Conservation (phyloP, 441 rosid species). For the Jatropha multifida region DNA sequence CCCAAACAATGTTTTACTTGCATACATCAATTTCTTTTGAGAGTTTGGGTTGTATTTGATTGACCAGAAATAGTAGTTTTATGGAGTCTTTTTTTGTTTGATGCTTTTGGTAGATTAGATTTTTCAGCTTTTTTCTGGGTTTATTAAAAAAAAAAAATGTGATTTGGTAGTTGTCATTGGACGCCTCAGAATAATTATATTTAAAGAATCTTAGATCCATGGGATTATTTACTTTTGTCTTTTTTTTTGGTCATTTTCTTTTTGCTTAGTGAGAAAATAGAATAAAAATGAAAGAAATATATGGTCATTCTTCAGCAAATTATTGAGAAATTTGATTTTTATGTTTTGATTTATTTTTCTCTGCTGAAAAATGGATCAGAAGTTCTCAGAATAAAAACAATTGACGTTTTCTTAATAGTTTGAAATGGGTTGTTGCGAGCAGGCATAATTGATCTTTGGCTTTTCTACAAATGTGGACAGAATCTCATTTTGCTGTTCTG, state of each 20-base stretch:
- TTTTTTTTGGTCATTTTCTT: background rate
- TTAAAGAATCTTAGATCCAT: conserved; percentile 9
- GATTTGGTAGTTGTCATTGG: conserved; percentile 3
- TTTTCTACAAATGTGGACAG: conserved; percentile 9
- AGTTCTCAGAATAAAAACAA: background rate
- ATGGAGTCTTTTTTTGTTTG: background rate
- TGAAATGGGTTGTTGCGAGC: conserved; percentile 13
- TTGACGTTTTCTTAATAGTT: background rate
- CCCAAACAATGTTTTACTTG: background rate
- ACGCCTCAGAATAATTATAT: background rate
- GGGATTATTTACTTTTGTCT: background rate
- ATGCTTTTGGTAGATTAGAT: conserved; percentile 3
- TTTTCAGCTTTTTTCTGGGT: background rate
- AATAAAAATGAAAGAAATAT: conserved; percentile 4
- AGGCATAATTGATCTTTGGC: conserved; percentile 8
- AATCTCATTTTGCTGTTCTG: conserved; percentile 15
- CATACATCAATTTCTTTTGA: background rate
- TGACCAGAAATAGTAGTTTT: background rate
- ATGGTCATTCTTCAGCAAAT: background rate
- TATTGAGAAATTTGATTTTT: background rate
- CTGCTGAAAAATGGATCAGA: background rate
- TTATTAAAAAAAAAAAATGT: background rate
- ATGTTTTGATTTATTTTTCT: background rate
- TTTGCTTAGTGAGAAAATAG: conserved; percentile 29
- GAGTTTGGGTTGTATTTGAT: background rate